These are phyloP conservation scores for Panellus pusillus DNA, from an alignment of 768 basidiomycete species.

Conservation along the genomic window DNA sequence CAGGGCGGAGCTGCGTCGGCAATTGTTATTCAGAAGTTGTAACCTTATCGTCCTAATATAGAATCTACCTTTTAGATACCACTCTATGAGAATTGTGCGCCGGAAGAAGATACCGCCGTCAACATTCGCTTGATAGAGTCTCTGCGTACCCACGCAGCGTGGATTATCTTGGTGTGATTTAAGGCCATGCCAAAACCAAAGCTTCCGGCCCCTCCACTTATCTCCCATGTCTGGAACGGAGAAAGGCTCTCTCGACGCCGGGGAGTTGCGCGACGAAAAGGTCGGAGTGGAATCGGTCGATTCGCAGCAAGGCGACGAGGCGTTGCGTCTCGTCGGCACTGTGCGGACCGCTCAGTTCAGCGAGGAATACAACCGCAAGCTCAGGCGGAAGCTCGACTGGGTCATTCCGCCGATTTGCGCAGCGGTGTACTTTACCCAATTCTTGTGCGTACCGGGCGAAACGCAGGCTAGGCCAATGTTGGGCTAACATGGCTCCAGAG, in stretches of 20 bases:
- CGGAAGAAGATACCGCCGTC: conserved; percentile 15
- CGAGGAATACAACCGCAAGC: conserved; percentile 57
- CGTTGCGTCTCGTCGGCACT: conserved; percentile 56
- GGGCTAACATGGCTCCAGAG: conserved; percentile 34
- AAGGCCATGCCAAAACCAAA: background rate
- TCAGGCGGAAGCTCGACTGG: conserved; percentile 58
- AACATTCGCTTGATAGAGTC: too few species aligned
- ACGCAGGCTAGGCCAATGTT: background rate
- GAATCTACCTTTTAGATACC: conserved; percentile 1
- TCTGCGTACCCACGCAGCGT: background rate
- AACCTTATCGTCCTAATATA: conserved; percentile 29
- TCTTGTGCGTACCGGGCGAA: conserved; percentile 42
- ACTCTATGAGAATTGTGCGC: conserved; percentile 7
- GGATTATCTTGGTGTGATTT: conserved; percentile 2
- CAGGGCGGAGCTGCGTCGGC: conserved; percentile 94
- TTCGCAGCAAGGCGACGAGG: conserved; percentile 54
- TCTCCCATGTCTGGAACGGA: conserved; percentile 9
- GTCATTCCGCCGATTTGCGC: conserved; percentile 55
- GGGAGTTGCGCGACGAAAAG: conserved; percentile 34
- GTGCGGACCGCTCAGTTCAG: conserved; percentile 52
- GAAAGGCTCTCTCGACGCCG: conserved; percentile 18
- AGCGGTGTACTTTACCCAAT: conserved; percentile 70
- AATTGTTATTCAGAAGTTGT: conserved; percentile 85
- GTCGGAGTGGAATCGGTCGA: conserved; percentile 31
- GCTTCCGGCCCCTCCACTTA: background rate